phyloP scores from a whole-genome alignment of 1,139 yeast species.

The Candida sanyaensis region DNA sequence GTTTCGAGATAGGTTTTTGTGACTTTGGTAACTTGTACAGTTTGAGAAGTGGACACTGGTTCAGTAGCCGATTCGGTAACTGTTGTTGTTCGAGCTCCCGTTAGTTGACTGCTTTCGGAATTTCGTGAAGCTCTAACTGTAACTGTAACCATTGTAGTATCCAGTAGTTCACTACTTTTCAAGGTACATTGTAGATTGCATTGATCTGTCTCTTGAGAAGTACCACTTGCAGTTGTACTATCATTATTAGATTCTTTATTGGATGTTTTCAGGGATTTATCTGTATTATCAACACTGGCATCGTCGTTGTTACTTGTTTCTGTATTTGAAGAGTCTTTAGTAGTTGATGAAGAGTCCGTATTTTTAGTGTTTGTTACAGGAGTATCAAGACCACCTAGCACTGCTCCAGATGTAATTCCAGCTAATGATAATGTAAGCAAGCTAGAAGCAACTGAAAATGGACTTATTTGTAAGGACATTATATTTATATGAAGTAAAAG shows the following conservation, averaged over 20 bases:
- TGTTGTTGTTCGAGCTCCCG: neutral
- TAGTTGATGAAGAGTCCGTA: slow-evolving; percentile 8
- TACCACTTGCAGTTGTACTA: neutral
- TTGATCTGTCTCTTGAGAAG: neutral
- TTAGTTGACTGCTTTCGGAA: neutral
- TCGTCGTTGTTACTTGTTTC: neutral
- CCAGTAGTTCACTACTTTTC: neutral
- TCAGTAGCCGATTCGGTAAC: neutral
- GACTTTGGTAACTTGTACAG: neutral
- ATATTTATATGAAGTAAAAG: neutral
- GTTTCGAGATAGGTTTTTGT: neutral
- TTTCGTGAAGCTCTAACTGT: neutral
- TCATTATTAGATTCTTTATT: neutral
- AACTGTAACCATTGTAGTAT: slow-evolving; percentile 7
- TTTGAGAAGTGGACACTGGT: neutral
- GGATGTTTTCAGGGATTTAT: too few species aligned
- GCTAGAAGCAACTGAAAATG: slow-evolving; percentile 14
- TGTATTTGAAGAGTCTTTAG: slow-evolving; percentile 1
- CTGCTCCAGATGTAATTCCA: slow-evolving; percentile 12
- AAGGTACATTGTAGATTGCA: too few species aligned
- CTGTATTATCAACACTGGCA: too few species aligned
- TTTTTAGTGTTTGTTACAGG: slow-evolving; percentile 5
- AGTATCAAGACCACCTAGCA: slow-evolving; percentile 19
- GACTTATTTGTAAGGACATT: slow-evolving; percentile 20
- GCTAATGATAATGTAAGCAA: slow-evolving; percentile 17